phyloP scores from a whole-genome alignment of 306 rosid species.

The Morella rubra region DNA sequence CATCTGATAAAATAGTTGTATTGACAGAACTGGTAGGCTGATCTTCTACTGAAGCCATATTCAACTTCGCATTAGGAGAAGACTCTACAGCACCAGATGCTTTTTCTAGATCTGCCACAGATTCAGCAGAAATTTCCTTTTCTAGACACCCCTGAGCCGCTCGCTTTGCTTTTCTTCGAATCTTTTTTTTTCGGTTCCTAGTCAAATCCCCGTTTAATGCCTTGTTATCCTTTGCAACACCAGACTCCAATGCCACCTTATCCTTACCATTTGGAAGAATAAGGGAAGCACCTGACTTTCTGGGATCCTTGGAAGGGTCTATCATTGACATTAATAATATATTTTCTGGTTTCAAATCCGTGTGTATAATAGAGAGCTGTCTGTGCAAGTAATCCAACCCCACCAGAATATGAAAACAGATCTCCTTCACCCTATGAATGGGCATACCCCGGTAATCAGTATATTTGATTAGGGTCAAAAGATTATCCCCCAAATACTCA shows the following conservation, averaged over 20 bases:
- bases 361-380: conserved; percentile 91
- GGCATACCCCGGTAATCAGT: conserved; percentile 84
- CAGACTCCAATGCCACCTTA: conserved; percentile 50
- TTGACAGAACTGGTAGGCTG: conserved; percentile 50
- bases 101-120: conserved; percentile 47
- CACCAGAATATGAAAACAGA: conserved; percentile 78
- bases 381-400: conserved; percentile 95
- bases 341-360: conserved; percentile 94
- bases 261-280: conserved; percentile 63
- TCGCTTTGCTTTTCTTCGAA: conserved; percentile 88
- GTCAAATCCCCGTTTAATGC: conserved; percentile 69
- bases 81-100: conserved; percentile 49
- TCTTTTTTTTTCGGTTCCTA: conserved; percentile 79
- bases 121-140: conserved; percentile 59
- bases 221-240: conserved; percentile 49
- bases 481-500: conserved; percentile 93
- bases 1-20: conserved; percentile 46
- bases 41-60: conserved; percentile 40
- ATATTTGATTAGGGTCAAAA: conserved; percentile 85
- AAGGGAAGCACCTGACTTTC: conserved; percentile 61
- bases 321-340: conserved; percentile 73
- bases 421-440: conserved; percentile 75
- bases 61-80: conserved; percentile 52
- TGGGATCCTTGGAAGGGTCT: conserved; percentile 83
- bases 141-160: conserved; percentile 78